A percentile compares a stretch with the other conserved stretches of the same genome.
Evolutionary conservation across 1,284 basidiomycete species (phyloP).

Genomic region (Leccinum discolor): DNA sequence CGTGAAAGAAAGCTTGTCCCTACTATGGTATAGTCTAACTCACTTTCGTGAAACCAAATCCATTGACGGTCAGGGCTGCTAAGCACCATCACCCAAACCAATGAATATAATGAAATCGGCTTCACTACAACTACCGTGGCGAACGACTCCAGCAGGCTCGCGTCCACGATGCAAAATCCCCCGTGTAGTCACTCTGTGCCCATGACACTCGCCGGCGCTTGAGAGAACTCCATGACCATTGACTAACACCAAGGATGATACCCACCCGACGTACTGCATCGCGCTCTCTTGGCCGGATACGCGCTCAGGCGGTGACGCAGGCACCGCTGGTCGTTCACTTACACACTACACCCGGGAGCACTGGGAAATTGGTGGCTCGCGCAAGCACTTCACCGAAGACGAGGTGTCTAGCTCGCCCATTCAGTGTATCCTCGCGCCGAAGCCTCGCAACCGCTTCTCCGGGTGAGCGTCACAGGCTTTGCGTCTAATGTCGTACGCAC

Average conservation of each 20-base stretch:
- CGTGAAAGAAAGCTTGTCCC: too few species aligned
- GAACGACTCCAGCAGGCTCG: background rate
- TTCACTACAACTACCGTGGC: background rate
- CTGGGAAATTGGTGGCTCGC: constrained; percentile 2
- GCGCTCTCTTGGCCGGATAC: constrained; percentile 23
- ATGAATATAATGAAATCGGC: background rate
- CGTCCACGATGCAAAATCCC: background rate
- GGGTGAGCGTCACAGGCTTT: background rate
- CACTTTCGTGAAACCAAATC: too few species aligned
- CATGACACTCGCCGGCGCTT: background rate
- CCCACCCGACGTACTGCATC: constrained; percentile 29
- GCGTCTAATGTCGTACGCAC: background rate
- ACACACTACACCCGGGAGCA: constrained; percentile 5
- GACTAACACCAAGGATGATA: constrained; percentile 25
- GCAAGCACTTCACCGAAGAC: constrained; percentile 4
- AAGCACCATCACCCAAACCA: background rate
- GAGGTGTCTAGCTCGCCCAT: background rate
- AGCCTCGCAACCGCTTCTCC: constrained; percentile 16
- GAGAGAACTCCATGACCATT: background rate
- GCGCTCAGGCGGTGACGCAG: constrained; percentile 11
- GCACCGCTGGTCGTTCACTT: constrained; percentile 9
- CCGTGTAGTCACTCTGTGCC: background rate
- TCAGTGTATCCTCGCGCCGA: constrained; percentile 4
- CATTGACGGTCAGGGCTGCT: background rate
- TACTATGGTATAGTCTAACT: too few species aligned